Evolutionary conservation across 148 eudicot genomes (phyloP).

Genomic region (Bassia scoparia): DNA sequence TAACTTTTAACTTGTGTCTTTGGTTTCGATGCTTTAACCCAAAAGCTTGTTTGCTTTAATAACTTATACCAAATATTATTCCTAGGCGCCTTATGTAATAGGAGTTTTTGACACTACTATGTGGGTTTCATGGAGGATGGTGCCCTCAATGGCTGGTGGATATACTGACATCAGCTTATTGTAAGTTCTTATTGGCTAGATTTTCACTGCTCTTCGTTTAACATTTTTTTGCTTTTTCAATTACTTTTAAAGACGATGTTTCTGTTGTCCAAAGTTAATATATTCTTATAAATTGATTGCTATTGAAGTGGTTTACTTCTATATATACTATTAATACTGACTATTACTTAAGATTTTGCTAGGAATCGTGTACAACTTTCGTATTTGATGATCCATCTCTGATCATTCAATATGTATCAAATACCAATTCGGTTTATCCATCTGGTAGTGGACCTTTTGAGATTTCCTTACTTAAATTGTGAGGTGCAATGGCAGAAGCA

Average conservation of each 20-base stretch:
- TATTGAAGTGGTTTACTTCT: no score
- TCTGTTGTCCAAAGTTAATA: no score
- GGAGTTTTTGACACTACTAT: conserved; percentile 86
- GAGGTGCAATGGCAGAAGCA: background rate
- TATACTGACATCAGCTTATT: conserved; percentile 92
- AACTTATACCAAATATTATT: conserved; percentile 15
- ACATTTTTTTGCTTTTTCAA: background rate
- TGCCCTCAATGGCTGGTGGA: conserved; percentile 93
- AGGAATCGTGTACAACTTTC: no score
- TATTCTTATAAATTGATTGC: background rate
- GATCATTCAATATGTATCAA: no score
- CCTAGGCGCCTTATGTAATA: conserved; percentile 80
- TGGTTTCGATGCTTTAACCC: background rate
- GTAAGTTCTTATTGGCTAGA: conserved; percentile 37
- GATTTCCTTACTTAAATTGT: background rate
- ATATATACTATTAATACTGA: no score
- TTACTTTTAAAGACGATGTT: background rate
- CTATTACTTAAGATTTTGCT: no score
- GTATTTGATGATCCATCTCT: no score
- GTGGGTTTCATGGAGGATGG: conserved; percentile 94
- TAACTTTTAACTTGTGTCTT: background rate
- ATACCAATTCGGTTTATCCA: background rate
- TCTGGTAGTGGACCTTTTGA: background rate
- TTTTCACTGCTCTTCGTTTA: background rate
- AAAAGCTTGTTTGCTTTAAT: background rate